These are phyloP conservation scores for Tolypocladium capitatum DNA, from an alignment of 2,329 filamentous ascomycete species.

Conservation along the genomic window DNA sequence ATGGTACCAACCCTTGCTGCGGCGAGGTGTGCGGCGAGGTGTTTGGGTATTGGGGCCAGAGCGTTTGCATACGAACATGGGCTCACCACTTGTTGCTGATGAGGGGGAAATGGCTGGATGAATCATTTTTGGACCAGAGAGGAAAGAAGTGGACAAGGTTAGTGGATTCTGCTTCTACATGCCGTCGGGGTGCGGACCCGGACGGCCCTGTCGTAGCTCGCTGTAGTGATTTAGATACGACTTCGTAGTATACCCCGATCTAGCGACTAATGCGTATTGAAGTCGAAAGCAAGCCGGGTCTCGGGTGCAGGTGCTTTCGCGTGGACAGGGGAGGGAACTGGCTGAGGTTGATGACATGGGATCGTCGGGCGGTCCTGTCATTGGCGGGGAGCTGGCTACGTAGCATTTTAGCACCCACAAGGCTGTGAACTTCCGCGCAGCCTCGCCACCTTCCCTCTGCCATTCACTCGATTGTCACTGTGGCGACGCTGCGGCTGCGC, in stretches of 20 bases:
- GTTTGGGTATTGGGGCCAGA: constrained; percentile 11
- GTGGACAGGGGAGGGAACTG: too few relatives aligned
- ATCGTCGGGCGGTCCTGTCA: not conserved
- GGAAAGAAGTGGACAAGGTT: constrained; percentile 4
- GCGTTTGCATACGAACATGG: constrained; percentile 10
- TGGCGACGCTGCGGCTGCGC: not conserved
- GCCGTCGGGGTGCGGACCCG: constrained; percentile 5
- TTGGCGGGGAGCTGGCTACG: not conserved
- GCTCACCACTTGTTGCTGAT: not conserved
- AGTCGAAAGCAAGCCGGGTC: constrained; percentile 5
- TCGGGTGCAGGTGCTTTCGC: not conserved
- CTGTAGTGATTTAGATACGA: constrained; percentile 19
- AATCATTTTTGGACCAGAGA: not conserved
- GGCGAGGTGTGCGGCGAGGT: not conserved
- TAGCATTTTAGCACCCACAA: constrained; percentile 1
- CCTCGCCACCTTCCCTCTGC: constrained; percentile 1
- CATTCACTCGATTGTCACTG: not conserved
- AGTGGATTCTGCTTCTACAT: constrained; percentile 11
- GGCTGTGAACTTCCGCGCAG: constrained; percentile 5
- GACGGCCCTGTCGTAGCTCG: constrained; percentile 8
- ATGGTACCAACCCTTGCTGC: not conserved
- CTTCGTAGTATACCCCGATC: constrained; percentile 24
- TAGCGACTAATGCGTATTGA: constrained; percentile 19
- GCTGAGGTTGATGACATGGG: not conserved
- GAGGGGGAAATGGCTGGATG: not conserved